Evolutionary conservation across 352 stramenopile species (phyloP), one percentile per base, ranked within the genome.

Genomic region (Phytophthora meadii): DNA sequence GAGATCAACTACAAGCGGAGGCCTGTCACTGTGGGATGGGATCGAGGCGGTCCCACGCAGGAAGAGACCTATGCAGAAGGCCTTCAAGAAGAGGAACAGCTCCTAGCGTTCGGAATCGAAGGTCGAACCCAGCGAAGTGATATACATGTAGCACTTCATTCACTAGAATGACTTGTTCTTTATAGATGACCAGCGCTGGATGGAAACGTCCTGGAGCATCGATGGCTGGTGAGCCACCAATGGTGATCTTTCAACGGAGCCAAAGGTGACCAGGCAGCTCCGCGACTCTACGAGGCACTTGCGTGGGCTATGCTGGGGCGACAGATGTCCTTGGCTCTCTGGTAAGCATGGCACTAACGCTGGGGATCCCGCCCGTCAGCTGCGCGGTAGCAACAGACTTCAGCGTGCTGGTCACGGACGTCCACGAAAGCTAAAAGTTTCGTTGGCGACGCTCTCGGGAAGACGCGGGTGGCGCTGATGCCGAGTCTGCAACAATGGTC

Each of bases 251-350:
- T 50, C 27, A 14, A 24, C 30, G 30, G 30, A 36, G 19, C 30
- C 48, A 44, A 44, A 19, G 24, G 22, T 50, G 44, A 28, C 47
- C 27, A 10, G 36, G 28, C 15, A 57, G 48, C 46, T 28, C 24
- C 37, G 34, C 61, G 46, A 68, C 45, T 63, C 45, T 68, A 63
- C 61, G 49, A 60, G 48, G 40, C 30, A 47, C 58, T 59, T 48
- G 45, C 44, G 44, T 39, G 14, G 44, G 44, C 14, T 65, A 65
- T 65, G 46, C 47, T 4, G 27, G 5, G 14, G 27, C 32, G 40
- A 28, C 61, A 69, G 61, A 39, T 69, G 60, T 42, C 50, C 28
- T 41, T 15, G 8, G 36, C 51, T 28, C 37, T 41, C 40, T 60
- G 54, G 54, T 54, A 46, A 61, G 24, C 54, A 32, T 49, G 52